A percentile compares a stretch with the other conserved stretches of the same genome.
Evolutionary conservation across 108 stramenopile genomes (phyloP).

Genomic region (Seminavis robusta): DNA sequence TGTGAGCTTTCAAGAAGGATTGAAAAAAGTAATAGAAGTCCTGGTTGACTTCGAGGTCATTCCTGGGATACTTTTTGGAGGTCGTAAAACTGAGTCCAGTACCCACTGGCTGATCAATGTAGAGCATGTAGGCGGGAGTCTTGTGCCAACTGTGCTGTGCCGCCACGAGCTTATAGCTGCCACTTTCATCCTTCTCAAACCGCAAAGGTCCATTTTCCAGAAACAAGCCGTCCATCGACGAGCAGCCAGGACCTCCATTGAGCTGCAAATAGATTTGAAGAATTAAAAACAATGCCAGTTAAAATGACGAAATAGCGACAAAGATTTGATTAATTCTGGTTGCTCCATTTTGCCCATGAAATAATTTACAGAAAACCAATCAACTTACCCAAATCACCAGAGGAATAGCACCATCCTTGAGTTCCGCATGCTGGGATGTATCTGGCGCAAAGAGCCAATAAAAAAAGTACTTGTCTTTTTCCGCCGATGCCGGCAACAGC

Average conservation of each 20-base stretch:
- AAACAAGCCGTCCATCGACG: conserved; percentile 94
- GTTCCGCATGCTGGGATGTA: conserved; percentile 13
- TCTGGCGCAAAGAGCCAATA: conserved; percentile 92
- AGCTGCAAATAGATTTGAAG: too few relatives aligned
- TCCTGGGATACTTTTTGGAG: conserved; percentile 65
- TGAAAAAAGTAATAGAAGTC: conserved; percentile 92
- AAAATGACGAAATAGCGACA: too few relatives aligned
- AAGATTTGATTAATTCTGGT: too few relatives aligned
- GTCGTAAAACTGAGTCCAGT: conserved; percentile 86
- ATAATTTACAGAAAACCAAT: too few relatives aligned
- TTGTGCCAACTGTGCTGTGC: conserved; percentile 82
- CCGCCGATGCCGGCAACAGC: conserved; percentile 51
- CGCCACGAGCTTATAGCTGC: conserved; percentile 44
- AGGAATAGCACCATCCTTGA: conserved; percentile 53
- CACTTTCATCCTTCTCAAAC: conserved; percentile 27
- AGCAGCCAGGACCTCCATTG: conserved; percentile 82
- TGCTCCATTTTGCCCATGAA: too few relatives aligned
- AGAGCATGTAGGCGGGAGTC: conserved; percentile 81
- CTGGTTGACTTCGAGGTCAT: conserved; percentile 80
- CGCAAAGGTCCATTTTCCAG: conserved; percentile 96
- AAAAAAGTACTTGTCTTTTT: conserved; percentile 83
- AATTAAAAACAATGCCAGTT: too few relatives aligned
- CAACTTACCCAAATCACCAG: conserved; percentile 94
- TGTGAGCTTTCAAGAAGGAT: conserved; percentile 73
- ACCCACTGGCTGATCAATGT: conserved; percentile 89